Conservation (phyloP, 331 rosid genomes). For the Acacia concinna region DNA sequence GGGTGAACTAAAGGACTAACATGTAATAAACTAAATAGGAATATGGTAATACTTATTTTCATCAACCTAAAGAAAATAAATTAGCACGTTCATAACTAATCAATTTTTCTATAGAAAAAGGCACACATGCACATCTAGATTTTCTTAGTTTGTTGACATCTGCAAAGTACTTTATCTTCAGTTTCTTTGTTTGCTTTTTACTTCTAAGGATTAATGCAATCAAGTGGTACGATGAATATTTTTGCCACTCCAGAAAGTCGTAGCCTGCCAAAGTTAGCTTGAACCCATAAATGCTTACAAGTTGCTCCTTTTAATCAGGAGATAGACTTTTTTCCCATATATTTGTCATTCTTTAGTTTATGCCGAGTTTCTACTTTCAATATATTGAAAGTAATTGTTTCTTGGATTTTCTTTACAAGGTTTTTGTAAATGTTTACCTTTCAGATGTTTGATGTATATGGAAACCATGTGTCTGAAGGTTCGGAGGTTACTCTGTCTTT, state of each 20-base stretch:
- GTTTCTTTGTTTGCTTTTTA: not conserved
- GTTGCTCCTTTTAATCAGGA: not conserved
- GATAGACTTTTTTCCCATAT: not conserved
- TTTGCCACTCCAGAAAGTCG: not conserved
- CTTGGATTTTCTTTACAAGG: not conserved
- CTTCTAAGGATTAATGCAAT: not conserved
- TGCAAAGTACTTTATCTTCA: not conserved
- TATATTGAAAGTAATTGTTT: not conserved
- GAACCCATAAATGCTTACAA: not conserved
- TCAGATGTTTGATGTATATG: conserved; percentile 56
- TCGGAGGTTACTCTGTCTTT: conserved; percentile 36
- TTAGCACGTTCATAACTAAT: not conserved
- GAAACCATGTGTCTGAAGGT: conserved; percentile 49
- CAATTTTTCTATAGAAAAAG: not conserved
- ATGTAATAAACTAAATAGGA: not conserved
- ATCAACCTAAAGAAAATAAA: not conserved
- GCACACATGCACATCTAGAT: not conserved
- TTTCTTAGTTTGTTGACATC: not conserved
- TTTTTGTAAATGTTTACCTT: not conserved
- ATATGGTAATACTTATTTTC: not conserved
- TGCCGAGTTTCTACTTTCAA: conserved; percentile 7
- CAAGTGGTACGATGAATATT: not conserved
- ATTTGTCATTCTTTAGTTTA: not conserved
- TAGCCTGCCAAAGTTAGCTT: not conserved
- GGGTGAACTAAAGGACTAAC: not conserved